Percentiles rank a stretch among this genome's conserved stretches.
Evolutionary conservation across 2,329 filamentous ascomycete species (phyloP).

Genomic region (Phialemonium atrogriseum): DNA sequence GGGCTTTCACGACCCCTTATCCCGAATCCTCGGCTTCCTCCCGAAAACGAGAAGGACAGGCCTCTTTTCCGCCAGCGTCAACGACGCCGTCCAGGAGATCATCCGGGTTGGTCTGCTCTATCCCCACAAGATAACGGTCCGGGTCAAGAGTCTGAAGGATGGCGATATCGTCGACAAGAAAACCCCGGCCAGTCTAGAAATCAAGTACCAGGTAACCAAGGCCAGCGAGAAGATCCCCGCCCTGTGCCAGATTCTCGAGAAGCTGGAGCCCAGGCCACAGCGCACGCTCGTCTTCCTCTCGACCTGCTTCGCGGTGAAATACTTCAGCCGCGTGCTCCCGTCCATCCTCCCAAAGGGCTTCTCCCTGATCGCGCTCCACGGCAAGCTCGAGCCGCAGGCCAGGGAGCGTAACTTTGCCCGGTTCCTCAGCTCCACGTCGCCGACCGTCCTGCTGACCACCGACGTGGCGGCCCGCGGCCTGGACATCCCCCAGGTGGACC

Average conservation of each 20-base stretch:
- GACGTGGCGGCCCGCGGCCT: conserved; percentile 86
- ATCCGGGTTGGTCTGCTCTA: conserved; percentile 88
- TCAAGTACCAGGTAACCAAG: conserved; percentile 72
- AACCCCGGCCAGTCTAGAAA: conserved; percentile 86
- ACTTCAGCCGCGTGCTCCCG: conserved; percentile 77
- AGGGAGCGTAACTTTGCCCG: conserved; percentile 79
- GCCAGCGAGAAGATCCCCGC: conserved; percentile 75
- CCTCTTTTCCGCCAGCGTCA: conserved; percentile 91
- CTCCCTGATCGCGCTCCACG: conserved; percentile 73
- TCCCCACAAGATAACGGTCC: conserved; percentile 89
- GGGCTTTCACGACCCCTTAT: conserved; percentile 86
- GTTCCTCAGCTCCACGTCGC: conserved; percentile 66
- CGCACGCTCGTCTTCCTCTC: conserved; percentile 89
- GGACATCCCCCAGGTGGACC: conserved; percentile 84
- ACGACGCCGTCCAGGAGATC: conserved; percentile 87
- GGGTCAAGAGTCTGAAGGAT: conserved; percentile 66
- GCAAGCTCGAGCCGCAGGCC: conserved; percentile 82
- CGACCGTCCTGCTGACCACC: conserved; percentile 81
- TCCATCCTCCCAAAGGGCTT: conserved; percentile 61
- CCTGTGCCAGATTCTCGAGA: conserved; percentile 60
- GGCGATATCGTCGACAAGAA: conserved; percentile 66
- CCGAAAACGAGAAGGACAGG: conserved; percentile 93
- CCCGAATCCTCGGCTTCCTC: conserved; percentile 72
- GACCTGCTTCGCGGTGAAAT: conserved; percentile 90
- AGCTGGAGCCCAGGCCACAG: conserved; percentile 65